phyloP scores from a whole-genome alignment of 1,284 basidiomycete genomes.

The Ustilago bromivora region DNA sequence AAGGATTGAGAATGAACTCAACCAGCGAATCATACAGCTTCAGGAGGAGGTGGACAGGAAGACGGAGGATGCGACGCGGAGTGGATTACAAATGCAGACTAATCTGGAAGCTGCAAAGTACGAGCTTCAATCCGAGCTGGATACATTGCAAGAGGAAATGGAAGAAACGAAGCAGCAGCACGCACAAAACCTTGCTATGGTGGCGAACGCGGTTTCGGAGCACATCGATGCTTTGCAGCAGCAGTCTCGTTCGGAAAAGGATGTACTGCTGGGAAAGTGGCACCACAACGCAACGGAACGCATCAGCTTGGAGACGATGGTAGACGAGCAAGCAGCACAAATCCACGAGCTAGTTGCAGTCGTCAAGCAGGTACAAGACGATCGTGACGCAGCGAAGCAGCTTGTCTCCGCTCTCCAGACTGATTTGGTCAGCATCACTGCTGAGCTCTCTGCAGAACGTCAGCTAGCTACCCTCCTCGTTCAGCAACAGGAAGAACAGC shows the following conservation, averaged over 20 bases:
- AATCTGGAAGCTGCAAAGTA: slow-evolving; percentile 10
- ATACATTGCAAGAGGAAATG: slow-evolving; percentile 18
- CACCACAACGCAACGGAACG: slow-evolving; percentile 19
- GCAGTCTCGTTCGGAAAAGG: slow-evolving; percentile 9
- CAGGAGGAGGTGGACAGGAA: slow-evolving; percentile 16
- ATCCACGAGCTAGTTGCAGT: slow-evolving; percentile 45
- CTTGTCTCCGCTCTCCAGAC: slow-evolving; percentile 19
- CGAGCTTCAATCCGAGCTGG: slow-evolving; percentile 19
- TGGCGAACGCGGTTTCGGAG: slow-evolving; percentile 33
- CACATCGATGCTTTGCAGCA: slow-evolving; percentile 17
- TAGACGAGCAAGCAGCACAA: slow-evolving; percentile 29
- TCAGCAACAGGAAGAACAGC: slow-evolving; percentile 22
- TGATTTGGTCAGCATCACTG: slow-evolving; percentile 27
- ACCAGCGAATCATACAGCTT: slow-evolving; percentile 28
- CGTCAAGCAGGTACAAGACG: slow-evolving; percentile 49
- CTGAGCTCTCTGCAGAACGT: slow-evolving; percentile 34
- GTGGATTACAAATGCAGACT: slow-evolving; percentile 10
- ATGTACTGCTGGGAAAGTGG: slow-evolving; percentile 10
- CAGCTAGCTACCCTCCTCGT: slow-evolving; percentile 22
- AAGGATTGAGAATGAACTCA: slow-evolving; percentile 37
- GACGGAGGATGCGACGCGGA: slow-evolving; percentile 8
- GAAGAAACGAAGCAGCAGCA: slow-evolving; percentile 28
- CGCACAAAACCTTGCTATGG: slow-evolving; percentile 34
- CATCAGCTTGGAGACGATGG: slow-evolving; percentile 27
- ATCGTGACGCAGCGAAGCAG: slow-evolving; percentile 40